phyloP scores from a whole-genome alignment of 345 rosid species.

The Turnera subulata region DNA sequence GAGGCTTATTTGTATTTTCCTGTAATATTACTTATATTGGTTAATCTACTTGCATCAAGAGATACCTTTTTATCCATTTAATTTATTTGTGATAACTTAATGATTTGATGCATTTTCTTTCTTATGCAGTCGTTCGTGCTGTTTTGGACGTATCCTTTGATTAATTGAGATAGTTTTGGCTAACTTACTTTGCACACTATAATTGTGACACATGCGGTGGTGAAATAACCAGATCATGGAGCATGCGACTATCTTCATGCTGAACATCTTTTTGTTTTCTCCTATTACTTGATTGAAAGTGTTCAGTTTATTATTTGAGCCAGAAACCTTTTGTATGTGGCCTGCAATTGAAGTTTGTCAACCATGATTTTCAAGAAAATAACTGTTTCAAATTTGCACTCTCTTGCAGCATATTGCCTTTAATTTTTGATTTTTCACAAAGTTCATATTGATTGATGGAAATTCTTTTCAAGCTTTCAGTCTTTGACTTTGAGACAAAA shows the following conservation, averaged over 20 bases:
- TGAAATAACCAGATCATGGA: not conserved
- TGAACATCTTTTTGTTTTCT: not conserved
- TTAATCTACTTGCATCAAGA: not conserved
- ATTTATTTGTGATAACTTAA: not conserved
- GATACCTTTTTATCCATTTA: not conserved
- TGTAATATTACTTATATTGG: not conserved
- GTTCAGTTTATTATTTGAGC: not conserved
- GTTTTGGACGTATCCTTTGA: slow-evolving; percentile 98
- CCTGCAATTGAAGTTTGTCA: too few relatives aligned
- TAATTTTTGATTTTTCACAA: too few relatives aligned
- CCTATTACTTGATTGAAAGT: not conserved
- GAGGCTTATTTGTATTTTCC: not conserved
- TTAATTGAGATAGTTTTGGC: slow-evolving; percentile 4
- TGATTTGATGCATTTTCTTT: slow-evolving; percentile 14
- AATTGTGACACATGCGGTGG: too few relatives aligned
- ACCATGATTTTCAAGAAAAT: not conserved
- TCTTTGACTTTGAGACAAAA: too few relatives aligned
- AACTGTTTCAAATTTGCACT: not conserved
- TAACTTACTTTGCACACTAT: slow-evolving; percentile 8
- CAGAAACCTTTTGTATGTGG: too few relatives aligned
- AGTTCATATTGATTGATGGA: too few relatives aligned
- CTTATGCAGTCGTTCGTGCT: slow-evolving; percentile 94
- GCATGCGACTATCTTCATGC: not conserved
- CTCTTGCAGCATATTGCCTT: not conserved
- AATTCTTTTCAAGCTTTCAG: too few relatives aligned